Evolutionary conservation across 2,329 filamentous ascomycete species (phyloP), one percentile per base, ranked within the genome.

Genomic region (Talaromyces sp.): DNA sequence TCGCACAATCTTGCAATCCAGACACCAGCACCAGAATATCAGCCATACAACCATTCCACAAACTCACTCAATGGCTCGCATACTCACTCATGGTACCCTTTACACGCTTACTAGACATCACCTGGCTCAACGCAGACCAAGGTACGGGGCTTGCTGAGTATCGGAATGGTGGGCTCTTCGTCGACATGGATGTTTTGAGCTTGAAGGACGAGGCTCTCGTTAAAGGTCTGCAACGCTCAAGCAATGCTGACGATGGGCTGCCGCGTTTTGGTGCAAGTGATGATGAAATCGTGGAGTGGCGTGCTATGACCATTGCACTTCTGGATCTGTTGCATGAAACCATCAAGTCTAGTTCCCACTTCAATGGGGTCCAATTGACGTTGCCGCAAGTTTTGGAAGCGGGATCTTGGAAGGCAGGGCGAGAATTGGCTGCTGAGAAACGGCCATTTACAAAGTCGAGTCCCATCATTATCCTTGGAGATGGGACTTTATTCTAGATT

Each of bases 1-100:
- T 67, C n/a, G 48, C 48, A 2, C 18, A 31, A 21, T 33, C 8
- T 11, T 33, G 25, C 16, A 6, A 18, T 1, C 25, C 25, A 52
- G 33, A 52, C n/a, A 48, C 44, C 14, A 52, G 25, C 25, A 52
- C 8, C 16, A 33, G 33, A 33, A 52, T 61, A 61, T 1, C 63
- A 58, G 28, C 33, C 58, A 83, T 84, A 12, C 79, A 82, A 5
- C 82, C 82, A 0, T 84, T 84, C 69, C 84, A 86, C 70, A 86
- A 86, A 66, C 80, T 63, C 16, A 63, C 62, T 2, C 62, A 63
- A 16, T 91, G 88, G 88, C 81, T 91, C 5, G 84, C 84, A 1
- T 91, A 91, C 73, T 90, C 88, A 0, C 78, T 91, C 7, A 90
- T 88, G 77, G 87, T 90, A 3, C 84, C 84, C 0, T 86, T 87